Evolutionary conservation across 345 rosid species (phyloP), one percentile per base, ranked within the genome.

Genomic region (Syzygium oleosum): DNA sequence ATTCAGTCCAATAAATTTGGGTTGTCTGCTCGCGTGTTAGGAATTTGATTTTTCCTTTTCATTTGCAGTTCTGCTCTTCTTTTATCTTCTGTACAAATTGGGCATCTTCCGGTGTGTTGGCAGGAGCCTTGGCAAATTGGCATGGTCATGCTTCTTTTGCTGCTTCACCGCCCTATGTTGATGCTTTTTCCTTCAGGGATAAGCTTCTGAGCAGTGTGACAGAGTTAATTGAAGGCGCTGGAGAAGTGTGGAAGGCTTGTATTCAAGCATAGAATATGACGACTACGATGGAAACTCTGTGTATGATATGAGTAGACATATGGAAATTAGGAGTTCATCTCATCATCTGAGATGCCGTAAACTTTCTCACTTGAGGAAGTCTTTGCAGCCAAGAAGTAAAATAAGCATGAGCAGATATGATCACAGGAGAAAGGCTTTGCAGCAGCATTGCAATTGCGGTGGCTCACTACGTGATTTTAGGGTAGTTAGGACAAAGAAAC

Each of bases 31-130:
- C 1, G 9, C 34, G 29, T n/a, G 29, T 0, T 61, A n/a, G 34
- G 73, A 61, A 61, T 61, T 27, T 61, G 73, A 61, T 61, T 61
- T n/a, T 61, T 61, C 73, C 73, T 61, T 61, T 61, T 29, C 34
- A 61, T 63, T 93, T 87, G 89, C 88, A 91, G 92, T 92, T 86
- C 93, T 91, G 2, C 83, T 93, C 22, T 93, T 93, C 93, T 85
- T 94, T 84, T 92, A 91, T 88, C 91, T 95, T 85, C 68, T 91
- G 43, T 84, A 94, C 73, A 94, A 92, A 91, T 55, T 91, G 59
- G 90, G 94, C 1, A 90, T 94, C 38, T 91, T 89, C 90, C 89
- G 93, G 85, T 92, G 95, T 85, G 77, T 94, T 68, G 73, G 89
- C 87, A 92, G 87, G 77, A 87, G 95, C 89, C 78, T 93, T 53